These are phyloP conservation scores for Xerocomellus amylosporus DNA, from an alignment of 768 basidiomycete genomes.

Conservation along the genomic window DNA sequence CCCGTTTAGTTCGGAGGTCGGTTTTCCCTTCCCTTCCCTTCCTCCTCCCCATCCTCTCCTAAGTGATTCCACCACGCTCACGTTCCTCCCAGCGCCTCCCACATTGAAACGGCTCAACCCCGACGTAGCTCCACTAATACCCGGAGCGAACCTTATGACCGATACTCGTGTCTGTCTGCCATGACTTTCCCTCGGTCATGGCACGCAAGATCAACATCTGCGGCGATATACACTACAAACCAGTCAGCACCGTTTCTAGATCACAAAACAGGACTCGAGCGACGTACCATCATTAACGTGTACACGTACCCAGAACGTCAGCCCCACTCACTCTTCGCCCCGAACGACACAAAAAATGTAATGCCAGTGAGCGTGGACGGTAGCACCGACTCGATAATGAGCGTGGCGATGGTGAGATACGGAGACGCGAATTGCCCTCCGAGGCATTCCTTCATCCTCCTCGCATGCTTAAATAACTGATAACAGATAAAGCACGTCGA, in stretches of 20 bases:
- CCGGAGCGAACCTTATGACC: too few relatives aligned
- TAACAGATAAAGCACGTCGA: slow-evolving; percentile 9
- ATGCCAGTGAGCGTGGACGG: slow-evolving; percentile 12
- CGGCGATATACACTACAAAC: neutral
- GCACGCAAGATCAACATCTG: neutral
- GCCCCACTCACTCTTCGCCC: neutral
- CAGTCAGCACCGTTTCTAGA: neutral
- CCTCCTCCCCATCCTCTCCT: too few relatives aligned
- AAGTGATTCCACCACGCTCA: too few relatives aligned
- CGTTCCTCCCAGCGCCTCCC: too few relatives aligned
- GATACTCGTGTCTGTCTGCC: neutral
- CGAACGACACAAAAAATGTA: neutral
- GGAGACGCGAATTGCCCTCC: neutral
- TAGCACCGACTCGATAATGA: slow-evolving; percentile 12
- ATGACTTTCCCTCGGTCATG: neutral
- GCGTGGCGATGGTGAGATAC: slow-evolving; percentile 1
- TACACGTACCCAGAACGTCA: neutral
- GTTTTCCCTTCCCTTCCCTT: too few relatives aligned
- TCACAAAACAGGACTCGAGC: too few relatives aligned
- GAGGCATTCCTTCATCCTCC: neutral
- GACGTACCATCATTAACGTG: slow-evolving; percentile 3
- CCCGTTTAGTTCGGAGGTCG: too few relatives aligned
- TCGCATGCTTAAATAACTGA: neutral
- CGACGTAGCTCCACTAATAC: too few relatives aligned
- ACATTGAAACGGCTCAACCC: too few relatives aligned